Conservation (phyloP, 495 filamentous ascomycete genomes). For the Aspergillus nanangensis region DNA sequence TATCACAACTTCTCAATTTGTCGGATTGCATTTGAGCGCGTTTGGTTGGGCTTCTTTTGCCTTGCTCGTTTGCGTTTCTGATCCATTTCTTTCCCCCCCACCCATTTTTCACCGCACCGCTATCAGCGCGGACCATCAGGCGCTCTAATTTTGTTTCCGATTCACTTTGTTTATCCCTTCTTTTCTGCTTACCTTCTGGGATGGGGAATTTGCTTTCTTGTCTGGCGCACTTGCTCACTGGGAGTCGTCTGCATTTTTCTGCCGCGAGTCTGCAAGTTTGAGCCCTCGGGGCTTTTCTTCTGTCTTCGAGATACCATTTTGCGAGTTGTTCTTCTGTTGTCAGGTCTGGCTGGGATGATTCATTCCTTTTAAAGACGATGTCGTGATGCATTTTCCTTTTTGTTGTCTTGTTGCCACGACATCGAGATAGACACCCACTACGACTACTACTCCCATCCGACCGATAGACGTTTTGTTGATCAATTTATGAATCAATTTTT, state of each 20-base stretch:
- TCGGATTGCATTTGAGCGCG: constrained; percentile 25
- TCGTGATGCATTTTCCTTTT: too few species aligned
- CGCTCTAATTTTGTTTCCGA: constrained; percentile 19
- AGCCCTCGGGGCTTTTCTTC: constrained; percentile 27
- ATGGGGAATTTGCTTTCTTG: constrained; percentile 26
- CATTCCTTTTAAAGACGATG: constrained; percentile 9
- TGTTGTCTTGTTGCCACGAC: too few species aligned
- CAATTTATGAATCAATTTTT: too few species aligned
- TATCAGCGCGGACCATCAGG: constrained; percentile 16
- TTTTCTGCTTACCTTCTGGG: constrained; percentile 14
- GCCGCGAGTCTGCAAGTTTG: constrained; percentile 15
- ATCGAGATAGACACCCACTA: too few species aligned
- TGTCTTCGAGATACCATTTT: constrained; percentile 43
- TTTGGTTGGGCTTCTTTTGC: constrained; percentile 16
- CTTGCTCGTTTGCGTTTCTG: constrained; percentile 18
- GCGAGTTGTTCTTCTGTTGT: constrained; percentile 20
- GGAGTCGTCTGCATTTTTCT: constrained; percentile 16
- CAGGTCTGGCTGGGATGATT: constrained; percentile 14
- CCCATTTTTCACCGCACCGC: constrained; percentile 11
- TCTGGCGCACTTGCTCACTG: constrained; percentile 18
- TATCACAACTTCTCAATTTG: constrained; percentile 4
- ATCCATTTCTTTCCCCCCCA: constrained; percentile 12
- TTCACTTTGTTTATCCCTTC: constrained; percentile 13
- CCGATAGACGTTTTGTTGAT: too few species aligned
- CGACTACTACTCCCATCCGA: too few species aligned